These are phyloP conservation scores for Dillenia suffruticosa DNA, from an alignment of 164 flowering plant species.

Conservation along the genomic window DNA sequence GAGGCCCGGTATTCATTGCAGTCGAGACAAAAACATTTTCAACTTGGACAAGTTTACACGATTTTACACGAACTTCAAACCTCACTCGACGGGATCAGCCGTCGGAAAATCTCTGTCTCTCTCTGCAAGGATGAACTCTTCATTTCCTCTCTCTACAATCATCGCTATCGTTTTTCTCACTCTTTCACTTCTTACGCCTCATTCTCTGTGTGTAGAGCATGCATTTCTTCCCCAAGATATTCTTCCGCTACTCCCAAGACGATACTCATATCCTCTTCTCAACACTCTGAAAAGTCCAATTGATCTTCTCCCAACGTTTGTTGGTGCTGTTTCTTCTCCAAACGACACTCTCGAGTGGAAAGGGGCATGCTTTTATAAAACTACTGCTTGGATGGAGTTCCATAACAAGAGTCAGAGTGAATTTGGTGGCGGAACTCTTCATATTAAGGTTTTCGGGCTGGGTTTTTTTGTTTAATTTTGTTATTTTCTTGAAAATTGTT, in stretches of 20 bases:
- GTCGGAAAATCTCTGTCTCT: neutral
- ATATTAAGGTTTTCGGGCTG: constrained; percentile 50
- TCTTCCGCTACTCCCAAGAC: constrained; percentile 70
- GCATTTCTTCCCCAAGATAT: constrained; percentile 54
- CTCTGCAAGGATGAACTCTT: constrained; percentile 7
- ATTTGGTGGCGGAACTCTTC: constrained; percentile 95
- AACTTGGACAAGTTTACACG: too few relatives aligned
- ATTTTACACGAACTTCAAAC: too few relatives aligned
- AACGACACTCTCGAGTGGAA: constrained; percentile 61
- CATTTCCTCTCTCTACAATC: neutral
- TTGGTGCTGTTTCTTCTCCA: constrained; percentile 57
- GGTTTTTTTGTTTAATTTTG: neutral
- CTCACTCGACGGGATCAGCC: too few relatives aligned
- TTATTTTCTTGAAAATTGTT: constrained; percentile 4
- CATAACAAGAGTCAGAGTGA: constrained; percentile 59
- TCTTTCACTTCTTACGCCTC: constrained; percentile 3
- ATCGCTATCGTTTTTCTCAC: neutral
- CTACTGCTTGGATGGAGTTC: constrained; percentile 83
- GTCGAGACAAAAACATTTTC: too few relatives aligned
- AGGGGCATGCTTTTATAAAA: constrained; percentile 84
- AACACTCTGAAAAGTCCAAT: constrained; percentile 45
- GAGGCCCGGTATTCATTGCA: too few relatives aligned
- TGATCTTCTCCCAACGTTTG: constrained; percentile 73
- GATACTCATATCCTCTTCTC: constrained; percentile 76
- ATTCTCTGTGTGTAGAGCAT: constrained; percentile 25